A percentile compares a stretch with the other conserved stretches of the same genome.
phyloP scores from a whole-genome alignment of 2,329 filamentous ascomycete species.

The Davidsoniella neocaledoniae region DNA sequence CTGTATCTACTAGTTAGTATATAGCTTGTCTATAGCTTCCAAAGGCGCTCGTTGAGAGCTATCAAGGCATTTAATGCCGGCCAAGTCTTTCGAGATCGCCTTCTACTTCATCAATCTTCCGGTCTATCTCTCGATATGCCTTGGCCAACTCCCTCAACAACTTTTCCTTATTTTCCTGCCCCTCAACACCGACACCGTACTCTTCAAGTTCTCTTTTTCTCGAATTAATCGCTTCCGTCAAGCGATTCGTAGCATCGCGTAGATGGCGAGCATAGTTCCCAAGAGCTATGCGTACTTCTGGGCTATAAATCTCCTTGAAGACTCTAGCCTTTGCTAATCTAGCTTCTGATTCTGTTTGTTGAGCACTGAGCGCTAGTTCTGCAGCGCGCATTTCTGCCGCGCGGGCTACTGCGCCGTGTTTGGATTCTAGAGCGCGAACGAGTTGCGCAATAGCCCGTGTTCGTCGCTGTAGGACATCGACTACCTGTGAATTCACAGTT shows the following conservation, averaged over 20 bases:
- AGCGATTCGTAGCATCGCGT: constrained; percentile 28
- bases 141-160: constrained; percentile 37
- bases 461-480: constrained; percentile 21
- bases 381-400: constrained; percentile 34
- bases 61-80: neutral
- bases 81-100: constrained; percentile 27
- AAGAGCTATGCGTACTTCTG: constrained; percentile 27
- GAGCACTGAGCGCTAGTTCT: constrained; percentile 27
- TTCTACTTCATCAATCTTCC: constrained; percentile 32
- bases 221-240: constrained; percentile 26
- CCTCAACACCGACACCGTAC: constrained; percentile 30
- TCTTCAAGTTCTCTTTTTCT: constrained; percentile 28
- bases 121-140: constrained; percentile 32
- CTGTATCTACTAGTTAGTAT: neutral
- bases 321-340: constrained; percentile 21
- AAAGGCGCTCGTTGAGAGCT: too few relatives aligned
- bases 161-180: constrained; percentile 26
- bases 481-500: constrained; percentile 17
- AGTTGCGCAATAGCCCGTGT: constrained; percentile 25
- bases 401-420: constrained; percentile 35
- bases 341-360: constrained; percentile 24
- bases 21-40: too few relatives aligned
- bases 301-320: constrained; percentile 27
- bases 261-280: constrained; percentile 32
- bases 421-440: constrained; percentile 35